Base-by-base conservation (phyloP, 1,139 yeast species). In the Pneumocystis jirovecii region DNA sequence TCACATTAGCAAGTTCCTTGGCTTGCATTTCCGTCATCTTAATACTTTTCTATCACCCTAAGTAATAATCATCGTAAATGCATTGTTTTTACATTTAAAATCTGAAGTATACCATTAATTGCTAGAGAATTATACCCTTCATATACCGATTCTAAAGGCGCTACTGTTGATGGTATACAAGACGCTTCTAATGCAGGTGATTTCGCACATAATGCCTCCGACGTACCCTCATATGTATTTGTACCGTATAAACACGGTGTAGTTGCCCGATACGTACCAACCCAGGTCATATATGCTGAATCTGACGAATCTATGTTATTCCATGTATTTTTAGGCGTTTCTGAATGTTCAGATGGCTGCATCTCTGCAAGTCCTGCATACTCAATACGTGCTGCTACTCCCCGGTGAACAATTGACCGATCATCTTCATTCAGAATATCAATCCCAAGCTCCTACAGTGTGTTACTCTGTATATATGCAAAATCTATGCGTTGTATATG, bases 201-300 rank as follows among this genome's bases (percentile, higher is more conserved):
- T 57, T 87, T 87, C 71, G 73, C 75, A 17, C 72, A 74, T 1
- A 67, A 72, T 0, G 85, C 85, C 72, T 31, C 34, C 5, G 5
- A 31, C 3, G 34, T 31, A 31, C 34, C 34, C 5, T 31, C 5
- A 31, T 31, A 31, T 5, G 34, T 31, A 31, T 31, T 31, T 31
- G 34, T 31, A 31, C 34, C 34, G 34, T 31, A 31, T 31, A 31
- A 31, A 31, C 5, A 31, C 5, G 34, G 34, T 3, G 34, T 31
- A 31, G 5, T 5, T 31, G 34, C 34, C 3, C 34, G 34, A 31
- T 31, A 31, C 5, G 3, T 31, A 31, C 34, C 34, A 3, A 5
- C 5, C 34, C 34, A 31, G 5, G 34, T 31, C 34, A 31, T 31
- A 31, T 3, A 31, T 31, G 34, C 34, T 31, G 34, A 31, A 5